Base-by-base conservation (phyloP, 257 asterid genomes). In the Lavandula angustifolia region DNA sequence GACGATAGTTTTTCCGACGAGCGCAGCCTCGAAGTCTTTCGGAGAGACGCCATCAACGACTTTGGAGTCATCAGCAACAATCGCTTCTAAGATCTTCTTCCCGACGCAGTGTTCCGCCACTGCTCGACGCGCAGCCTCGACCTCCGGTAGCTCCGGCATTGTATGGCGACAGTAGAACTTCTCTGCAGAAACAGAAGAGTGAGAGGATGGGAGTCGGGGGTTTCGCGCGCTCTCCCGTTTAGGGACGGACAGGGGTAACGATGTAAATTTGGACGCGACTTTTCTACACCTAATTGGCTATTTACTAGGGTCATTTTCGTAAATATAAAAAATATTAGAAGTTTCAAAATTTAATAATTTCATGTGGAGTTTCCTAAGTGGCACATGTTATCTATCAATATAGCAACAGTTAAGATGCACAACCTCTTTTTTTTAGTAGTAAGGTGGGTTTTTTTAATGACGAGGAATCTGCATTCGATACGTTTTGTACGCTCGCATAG, bases 91-190 rank as follows among this genome's bases (percentile, higher is more conserved):
- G 4, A 90, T 90, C 80, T 71, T 90, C 86, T 85, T 89, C 49
- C 99, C 99, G 1, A 78, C 66, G 70, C 97, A 90, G 81, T 87
- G 79, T 13, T 85, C 96, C 80, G 83, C 84, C 4, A 90, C 34
- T 40, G 94, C 99, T 48, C 91, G 81, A 14, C 97, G 95, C 78
- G 99, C 96, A 60, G 97, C 91, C 82, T 94, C 97, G 40, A 94
- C 99, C 83, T 90, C 97, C 56, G 99, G 99, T 6, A 94, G 94
- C 82, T 94, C 99, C 76, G 99, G 99, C 97, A 94, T 94, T 56
- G 58, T 78, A 29, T 50, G 13, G 43, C 16, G 54, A 62, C 67
- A 67, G 68, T 60, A 51, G 57, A 54, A 35, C 44, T 44, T 11
- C 55, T 22, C 52, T 31, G 56, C 66, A 29, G 4, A 38, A 49